Percentiles rank a stretch among this genome's conserved stretches.
phyloP scores from a whole-genome alignment of 768 basidiomycete species.

The Podaxis pistillaris region DNA sequence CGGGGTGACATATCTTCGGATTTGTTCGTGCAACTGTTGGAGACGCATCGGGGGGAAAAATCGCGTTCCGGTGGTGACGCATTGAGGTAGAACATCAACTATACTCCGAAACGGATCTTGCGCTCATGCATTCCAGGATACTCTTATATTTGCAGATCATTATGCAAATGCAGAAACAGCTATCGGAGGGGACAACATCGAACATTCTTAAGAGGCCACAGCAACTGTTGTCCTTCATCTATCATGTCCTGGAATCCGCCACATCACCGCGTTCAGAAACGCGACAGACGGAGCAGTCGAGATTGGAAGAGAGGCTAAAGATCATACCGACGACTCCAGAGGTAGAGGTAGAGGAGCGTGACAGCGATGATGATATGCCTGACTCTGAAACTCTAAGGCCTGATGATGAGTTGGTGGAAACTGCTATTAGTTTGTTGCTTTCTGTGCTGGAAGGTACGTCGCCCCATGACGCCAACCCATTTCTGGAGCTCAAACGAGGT shows the following conservation, averaged over 20 bases:
- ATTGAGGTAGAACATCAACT: constrained; percentile 38
- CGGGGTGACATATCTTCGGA: constrained; percentile 69
- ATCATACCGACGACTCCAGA: constrained; percentile 31
- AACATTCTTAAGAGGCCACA: constrained; percentile 63
- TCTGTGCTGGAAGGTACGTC: constrained; percentile 80
- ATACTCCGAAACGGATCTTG: background rate
- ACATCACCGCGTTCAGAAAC: constrained; percentile 23
- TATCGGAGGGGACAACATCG: constrained; percentile 53
- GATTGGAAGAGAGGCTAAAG: constrained; percentile 22
- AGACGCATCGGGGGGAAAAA: constrained; percentile 57
- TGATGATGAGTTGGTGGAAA: constrained; percentile 69
- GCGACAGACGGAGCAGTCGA: constrained; percentile 20
- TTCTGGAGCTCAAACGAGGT: background rate
- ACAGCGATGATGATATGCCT: constrained; percentile 57
- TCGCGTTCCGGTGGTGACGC: constrained; percentile 42
- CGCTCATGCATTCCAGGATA: constrained; percentile 38
- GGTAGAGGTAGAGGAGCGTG: constrained; percentile 44
- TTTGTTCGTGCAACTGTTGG: constrained; percentile 72
- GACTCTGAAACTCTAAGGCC: constrained; percentile 36
- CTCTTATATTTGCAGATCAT: constrained; percentile 79
- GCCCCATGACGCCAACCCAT: constrained; percentile 5
- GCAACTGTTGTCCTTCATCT: constrained; percentile 80
- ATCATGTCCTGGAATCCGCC: constrained; percentile 63
- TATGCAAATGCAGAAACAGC: constrained; percentile 73
- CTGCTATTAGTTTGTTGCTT: constrained; percentile 77